A percentile compares a stretch with the other conserved stretches of the same genome.
Conservation (phyloP, 2,329 filamentous ascomycete genomes). For the Fusarium sp. region DNA sequence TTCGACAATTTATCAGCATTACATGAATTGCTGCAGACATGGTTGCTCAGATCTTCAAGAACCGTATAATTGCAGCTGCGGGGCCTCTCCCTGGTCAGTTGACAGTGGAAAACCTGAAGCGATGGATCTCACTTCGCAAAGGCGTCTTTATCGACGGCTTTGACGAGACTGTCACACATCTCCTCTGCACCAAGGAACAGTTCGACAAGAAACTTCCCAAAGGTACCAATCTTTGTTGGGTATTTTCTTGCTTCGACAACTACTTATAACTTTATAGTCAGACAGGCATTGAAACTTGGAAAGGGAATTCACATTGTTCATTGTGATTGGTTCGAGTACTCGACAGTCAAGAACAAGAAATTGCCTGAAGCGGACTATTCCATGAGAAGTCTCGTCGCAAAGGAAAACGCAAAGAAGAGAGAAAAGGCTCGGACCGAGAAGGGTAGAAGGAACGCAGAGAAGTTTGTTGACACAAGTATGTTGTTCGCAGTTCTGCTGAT, state of each 20-base stretch:
- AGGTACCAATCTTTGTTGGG: conserved; percentile 41
- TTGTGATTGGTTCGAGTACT: conserved; percentile 63
- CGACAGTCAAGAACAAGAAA: conserved; percentile 45
- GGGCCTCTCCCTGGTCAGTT: conserved; percentile 63
- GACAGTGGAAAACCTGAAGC: conserved; percentile 63
- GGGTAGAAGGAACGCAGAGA: conserved; percentile 51
- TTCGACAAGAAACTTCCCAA: conserved; percentile 58
- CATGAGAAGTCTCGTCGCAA: conserved; percentile 47
- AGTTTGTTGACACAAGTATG: conserved; percentile 59
- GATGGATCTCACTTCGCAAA: conserved; percentile 71
- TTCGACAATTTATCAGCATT: background rate
- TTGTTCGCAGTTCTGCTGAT: background rate
- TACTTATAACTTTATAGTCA: conserved; percentile 43
- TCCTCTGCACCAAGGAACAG: conserved; percentile 71
- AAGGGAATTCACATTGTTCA: conserved; percentile 53
- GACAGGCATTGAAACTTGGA: conserved; percentile 47
- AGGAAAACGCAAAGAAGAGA: conserved; percentile 43
- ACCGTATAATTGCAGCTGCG: conserved; percentile 62
- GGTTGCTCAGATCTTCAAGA: conserved; percentile 57
- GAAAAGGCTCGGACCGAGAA: conserved; percentile 48
- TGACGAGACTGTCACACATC: conserved; percentile 70
- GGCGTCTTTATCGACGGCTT: conserved; percentile 65
- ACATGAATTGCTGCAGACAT: conserved; percentile 24
- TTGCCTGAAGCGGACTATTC: conserved; percentile 51
- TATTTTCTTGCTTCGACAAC: background rate